A percentile compares a stretch with the other conserved stretches of the same genome.
These are phyloP conservation scores for Orbilia ellipsospora DNA, from an alignment of 2,329 filamentous ascomycete species.

Conservation along the genomic window DNA sequence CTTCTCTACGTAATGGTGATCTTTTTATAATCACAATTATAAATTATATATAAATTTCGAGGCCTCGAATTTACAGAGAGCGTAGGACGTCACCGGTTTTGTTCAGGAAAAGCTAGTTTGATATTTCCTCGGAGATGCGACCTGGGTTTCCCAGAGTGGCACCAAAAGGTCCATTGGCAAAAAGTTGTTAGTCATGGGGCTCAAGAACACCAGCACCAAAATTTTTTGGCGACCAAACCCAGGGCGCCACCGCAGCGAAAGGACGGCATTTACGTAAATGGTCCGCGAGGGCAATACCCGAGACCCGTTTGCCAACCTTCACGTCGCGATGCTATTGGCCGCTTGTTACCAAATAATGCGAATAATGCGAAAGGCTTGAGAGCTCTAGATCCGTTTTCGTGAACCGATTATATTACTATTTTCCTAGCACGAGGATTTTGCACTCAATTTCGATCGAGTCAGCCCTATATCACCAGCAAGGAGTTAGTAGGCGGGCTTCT, in stretches of 20 bases:
- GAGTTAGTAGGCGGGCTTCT: conserved; percentile 32
- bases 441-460: conserved; percentile 9
- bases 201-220: not conserved
- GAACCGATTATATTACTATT: conserved; percentile 25
- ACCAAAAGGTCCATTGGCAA: not conserved
- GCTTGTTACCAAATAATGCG: conserved; percentile 16
- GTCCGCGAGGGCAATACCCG: conserved; percentile 24
- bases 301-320: conserved; percentile 1
- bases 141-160: not conserved
- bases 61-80: not conserved
- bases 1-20: conserved; percentile 2
- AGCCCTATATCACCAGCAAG: conserved; percentile 35
- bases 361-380: conserved; percentile 25
- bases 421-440: no score
- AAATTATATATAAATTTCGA: not conserved
- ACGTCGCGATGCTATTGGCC: conserved; percentile 33
- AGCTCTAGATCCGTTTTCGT: conserved; percentile 36
- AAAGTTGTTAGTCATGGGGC: conserved; percentile 32
- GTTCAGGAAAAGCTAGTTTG: not conserved
- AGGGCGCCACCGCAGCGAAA: conserved; percentile 11
- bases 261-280: conserved; percentile 49
- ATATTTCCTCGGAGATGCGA: conserved; percentile 38
- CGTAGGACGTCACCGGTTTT: not conserved
- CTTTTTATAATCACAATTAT: not conserved
- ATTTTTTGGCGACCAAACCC: not conserved